A percentile compares a stretch with the other conserved stretches of the same genome.
phyloP scores from a whole-genome alignment of 2,329 filamentous ascomycete species.

The Hypoxylon sp. region DNA sequence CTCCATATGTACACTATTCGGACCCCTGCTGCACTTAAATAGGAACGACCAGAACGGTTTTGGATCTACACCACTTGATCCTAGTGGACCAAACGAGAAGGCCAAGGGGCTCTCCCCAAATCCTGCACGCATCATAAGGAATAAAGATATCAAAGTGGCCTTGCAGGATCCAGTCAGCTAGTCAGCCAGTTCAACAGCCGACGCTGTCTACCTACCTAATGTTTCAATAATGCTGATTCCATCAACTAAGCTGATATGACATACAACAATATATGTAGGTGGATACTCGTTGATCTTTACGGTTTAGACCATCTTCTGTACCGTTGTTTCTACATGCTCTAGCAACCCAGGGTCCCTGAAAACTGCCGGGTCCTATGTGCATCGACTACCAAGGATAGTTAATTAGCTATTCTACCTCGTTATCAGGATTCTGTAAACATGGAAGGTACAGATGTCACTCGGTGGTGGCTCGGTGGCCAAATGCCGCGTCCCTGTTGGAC shows the following conservation, averaged over 20 bases:
- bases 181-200: slow-evolving; percentile 7
- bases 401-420: slow-evolving; percentile 5
- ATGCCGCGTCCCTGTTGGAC: slow-evolving; percentile 28
- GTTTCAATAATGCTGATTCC: slow-evolving; percentile 22
- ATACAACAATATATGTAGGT: slow-evolving; percentile 13
- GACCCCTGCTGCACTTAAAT: slow-evolving; percentile 17
- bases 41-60: slow-evolving; percentile 9
- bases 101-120: slow-evolving; percentile 25
- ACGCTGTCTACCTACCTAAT: not conserved
- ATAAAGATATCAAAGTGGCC: slow-evolving; percentile 18
- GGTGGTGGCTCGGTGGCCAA: slow-evolving; percentile 23
- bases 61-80: slow-evolving; percentile 25
- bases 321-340: not conserved
- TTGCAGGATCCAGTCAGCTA: slow-evolving; percentile 18
- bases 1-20: not conserved
- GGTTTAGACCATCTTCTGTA: slow-evolving; percentile 9
- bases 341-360: slow-evolving; percentile 3
- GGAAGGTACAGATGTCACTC: slow-evolving; percentile 19
- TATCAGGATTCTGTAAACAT: slow-evolving; percentile 13
- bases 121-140: slow-evolving; percentile 34
- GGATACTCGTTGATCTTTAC: slow-evolving; percentile 20
- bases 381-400: slow-evolving; percentile 17
- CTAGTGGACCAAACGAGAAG: slow-evolving; percentile 24
- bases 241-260: slow-evolving; percentile 25
- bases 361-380: slow-evolving; percentile 7